Evolutionary conservation across 2,329 filamentous ascomycete species (phyloP), one percentile per base, ranked within the genome.

Genomic region (Aspergillus sp.): DNA sequence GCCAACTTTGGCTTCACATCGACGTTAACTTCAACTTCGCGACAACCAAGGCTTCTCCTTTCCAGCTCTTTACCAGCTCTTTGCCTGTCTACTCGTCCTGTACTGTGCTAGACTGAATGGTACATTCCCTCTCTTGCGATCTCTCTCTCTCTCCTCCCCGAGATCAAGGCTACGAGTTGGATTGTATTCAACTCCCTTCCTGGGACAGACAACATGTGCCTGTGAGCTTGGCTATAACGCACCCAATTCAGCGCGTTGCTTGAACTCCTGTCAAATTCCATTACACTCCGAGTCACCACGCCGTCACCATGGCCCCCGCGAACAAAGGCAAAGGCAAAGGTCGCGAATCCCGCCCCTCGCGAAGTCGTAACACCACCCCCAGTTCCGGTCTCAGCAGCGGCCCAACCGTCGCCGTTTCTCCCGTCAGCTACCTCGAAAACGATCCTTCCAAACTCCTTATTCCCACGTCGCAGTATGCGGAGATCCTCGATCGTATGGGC

Each of bases 361-460:
- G 75, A 51, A 82, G 79, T 57, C 77, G 81, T 53, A 82, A 83
- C 58, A 80, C 79, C 10, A 83, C 81, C 3, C 81, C 81, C 19
- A 75, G 77, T 52, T 80, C 78, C 19, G 70, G 73, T 32, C 65
- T 72, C 55, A 74, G 73, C 50, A 67, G 71, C 34, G 72, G 72
- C 49, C 65, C 55, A 53, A 64, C 63, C 52, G 68, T 65, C 12
- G 54, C 55, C 10, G 57, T 63, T 12, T 54, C 63, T 7, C 53
- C 63, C n/a, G 63, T 74, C 3, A 71, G 74, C 36, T 81, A 39
- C 7, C 73, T 83, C 46, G 73, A 78, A 35, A 76, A 76, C 42
- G 70, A 73, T 54, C 59, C 70, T 9, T 64, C 72, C 40, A 73
- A 73, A 48, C 68, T 75, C 42, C 68, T 76, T 28, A 67, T 74